Percentiles rank a stretch among this genome's conserved stretches.
phyloP scores from a whole-genome alignment of 2,329 filamentous ascomycete species.

The Aspergillus brunneoviolaceus region DNA sequence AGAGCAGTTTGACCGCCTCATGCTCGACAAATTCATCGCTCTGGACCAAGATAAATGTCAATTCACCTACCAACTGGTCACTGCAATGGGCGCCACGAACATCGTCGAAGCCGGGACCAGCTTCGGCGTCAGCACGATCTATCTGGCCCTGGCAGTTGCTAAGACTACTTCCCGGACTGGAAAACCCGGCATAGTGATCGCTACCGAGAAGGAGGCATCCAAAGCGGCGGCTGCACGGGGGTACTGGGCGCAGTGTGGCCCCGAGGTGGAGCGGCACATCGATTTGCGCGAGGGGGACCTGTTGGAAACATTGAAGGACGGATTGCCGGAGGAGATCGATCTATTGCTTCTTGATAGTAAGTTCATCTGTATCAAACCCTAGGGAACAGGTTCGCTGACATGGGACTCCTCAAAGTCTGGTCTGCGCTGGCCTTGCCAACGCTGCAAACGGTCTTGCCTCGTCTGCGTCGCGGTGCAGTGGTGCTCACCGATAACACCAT shows the following conservation, averaged over 20 bases:
- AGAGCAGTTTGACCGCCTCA: conserved; percentile 23
- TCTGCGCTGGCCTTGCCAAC: conserved; percentile 39
- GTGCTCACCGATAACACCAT: conserved; percentile 42
- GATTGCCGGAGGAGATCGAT: conserved; percentile 50
- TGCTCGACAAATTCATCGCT: conserved; percentile 58
- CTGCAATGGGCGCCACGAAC: conserved; percentile 49
- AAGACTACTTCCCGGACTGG: conserved; percentile 43
- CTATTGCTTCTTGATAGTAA: conserved; percentile 65
- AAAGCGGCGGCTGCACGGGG: conserved; percentile 54
- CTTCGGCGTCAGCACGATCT: conserved; percentile 64
- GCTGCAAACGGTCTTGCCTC: conserved; percentile 37
- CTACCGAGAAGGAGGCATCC: conserved; percentile 58
- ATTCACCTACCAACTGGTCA: conserved; percentile 56
- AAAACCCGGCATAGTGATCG: conserved; percentile 52
- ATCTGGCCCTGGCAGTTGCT: conserved; percentile 58
- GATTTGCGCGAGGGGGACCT: conserved; percentile 60
- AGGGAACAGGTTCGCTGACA: too few species aligned
- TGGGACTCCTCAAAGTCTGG: conserved; percentile 36
- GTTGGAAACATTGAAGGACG: conserved; percentile 53
- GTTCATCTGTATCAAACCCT: conserved; percentile 26
- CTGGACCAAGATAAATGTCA: conserved; percentile 60
- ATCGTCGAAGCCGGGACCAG: conserved; percentile 62
- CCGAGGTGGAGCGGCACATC: conserved; percentile 51
- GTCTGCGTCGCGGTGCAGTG: conserved; percentile 36
- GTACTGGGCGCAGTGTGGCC: conserved; percentile 55